Conservation (phyloP, 2,329 filamentous ascomycete genomes). For the Zarea fungicola region DNA sequence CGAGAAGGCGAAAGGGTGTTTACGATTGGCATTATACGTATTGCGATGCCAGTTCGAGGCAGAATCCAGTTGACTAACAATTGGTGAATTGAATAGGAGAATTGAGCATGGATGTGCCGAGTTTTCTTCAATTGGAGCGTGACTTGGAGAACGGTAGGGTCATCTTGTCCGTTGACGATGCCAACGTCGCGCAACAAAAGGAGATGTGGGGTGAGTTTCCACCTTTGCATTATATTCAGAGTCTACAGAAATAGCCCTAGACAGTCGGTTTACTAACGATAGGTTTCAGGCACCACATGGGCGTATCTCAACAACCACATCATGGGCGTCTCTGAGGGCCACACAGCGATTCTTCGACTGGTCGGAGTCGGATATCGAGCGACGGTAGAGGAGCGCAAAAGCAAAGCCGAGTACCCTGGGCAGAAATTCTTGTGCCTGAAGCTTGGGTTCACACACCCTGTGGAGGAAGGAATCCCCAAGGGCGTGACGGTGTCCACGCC, state of each 20-base stretch:
- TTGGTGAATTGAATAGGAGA: conserved; percentile 48
- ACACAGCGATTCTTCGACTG: conserved; percentile 85
- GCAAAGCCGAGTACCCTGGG: conserved; percentile 69
- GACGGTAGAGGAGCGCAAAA: conserved; percentile 70
- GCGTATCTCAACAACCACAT: conserved; percentile 88
- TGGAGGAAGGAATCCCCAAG: conserved; percentile 78
- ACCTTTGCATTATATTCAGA: too few species aligned
- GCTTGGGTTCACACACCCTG: conserved; percentile 92
- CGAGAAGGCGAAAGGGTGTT: not conserved
- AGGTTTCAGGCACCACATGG: conserved; percentile 69
- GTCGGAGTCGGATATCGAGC: conserved; percentile 96
- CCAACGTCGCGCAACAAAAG: conserved; percentile 65
- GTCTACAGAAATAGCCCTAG: too few species aligned
- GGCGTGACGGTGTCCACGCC: conserved; percentile 84
- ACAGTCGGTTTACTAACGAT: not conserved
- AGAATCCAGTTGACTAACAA: conserved; percentile 16
- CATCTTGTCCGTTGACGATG: conserved; percentile 64
- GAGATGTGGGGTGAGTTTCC: conserved; percentile 83
- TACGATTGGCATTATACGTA: not conserved
- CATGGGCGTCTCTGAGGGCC: conserved; percentile 90
- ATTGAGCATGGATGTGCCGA: conserved; percentile 71
- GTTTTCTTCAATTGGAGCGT: conserved; percentile 67
- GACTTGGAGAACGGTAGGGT: conserved; percentile 60
- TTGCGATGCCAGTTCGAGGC: not conserved
- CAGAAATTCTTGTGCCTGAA: conserved; percentile 91